Evolutionary conservation across 306 rosid genomes (phyloP).

Genomic region (Prunus campanulata): DNA sequence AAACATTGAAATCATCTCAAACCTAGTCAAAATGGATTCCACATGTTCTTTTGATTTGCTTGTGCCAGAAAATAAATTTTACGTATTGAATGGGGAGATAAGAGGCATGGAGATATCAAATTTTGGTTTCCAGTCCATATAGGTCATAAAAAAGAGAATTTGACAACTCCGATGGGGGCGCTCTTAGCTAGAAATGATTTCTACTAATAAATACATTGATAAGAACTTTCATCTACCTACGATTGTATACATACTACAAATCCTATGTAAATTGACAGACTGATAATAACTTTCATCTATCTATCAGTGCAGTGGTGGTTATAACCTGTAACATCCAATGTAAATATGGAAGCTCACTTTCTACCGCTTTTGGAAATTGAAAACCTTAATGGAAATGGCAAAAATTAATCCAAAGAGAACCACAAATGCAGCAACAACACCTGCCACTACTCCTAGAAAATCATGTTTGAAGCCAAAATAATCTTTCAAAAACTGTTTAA

Average conservation of each 20-base stretch:
- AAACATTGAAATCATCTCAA: too few relatives aligned
- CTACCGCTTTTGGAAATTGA: conserved; percentile 39
- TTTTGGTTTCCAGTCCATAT: too few relatives aligned
- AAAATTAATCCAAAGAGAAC: conserved; percentile 32
- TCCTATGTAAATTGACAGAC: neutral
- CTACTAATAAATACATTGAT: neutral
- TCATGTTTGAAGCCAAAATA: conserved; percentile 39
- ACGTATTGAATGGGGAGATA: too few relatives aligned
- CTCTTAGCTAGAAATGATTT: too few relatives aligned
- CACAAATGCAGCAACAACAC: conserved; percentile 14
- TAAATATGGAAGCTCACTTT: neutral
- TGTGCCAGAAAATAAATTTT: too few relatives aligned
- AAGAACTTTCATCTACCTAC: neutral
- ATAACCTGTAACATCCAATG: neutral
- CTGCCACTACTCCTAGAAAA: conserved; percentile 34
- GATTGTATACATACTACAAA: neutral
- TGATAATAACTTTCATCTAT: neutral
- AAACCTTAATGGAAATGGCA: conserved; percentile 26
- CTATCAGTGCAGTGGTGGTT: neutral
- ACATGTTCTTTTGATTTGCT: too few relatives aligned
- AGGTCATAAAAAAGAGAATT: too few relatives aligned
- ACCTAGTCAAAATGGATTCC: too few relatives aligned
- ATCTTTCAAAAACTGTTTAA: conserved; percentile 15
- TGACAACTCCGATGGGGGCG: too few relatives aligned
- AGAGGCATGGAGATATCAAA: too few relatives aligned